Evolutionary conservation across 306 rosid species (phyloP).

Genomic region (Vigna hirtella): DNA sequence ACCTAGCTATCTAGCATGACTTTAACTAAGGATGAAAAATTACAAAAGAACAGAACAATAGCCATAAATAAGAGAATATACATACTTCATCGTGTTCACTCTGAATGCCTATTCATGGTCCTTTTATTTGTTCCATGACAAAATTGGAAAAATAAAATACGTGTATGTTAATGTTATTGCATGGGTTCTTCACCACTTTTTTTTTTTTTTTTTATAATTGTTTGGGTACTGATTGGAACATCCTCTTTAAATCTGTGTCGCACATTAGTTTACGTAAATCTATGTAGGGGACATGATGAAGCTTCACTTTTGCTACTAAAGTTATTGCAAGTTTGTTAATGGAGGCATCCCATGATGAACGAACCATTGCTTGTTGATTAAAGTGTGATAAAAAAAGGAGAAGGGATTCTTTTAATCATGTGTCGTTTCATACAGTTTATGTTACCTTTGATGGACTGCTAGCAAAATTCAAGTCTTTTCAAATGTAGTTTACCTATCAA

Average conservation of each 20-base stretch:
- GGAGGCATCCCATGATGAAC: conserved; percentile 8
- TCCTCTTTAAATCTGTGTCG: conserved; percentile 8
- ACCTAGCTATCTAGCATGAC: not conserved
- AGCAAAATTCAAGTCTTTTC: no score
- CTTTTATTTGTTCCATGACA: not conserved
- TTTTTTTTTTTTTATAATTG: not conserved
- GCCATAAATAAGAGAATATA: conserved; percentile 5
- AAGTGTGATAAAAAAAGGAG: not conserved
- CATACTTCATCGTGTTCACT: not conserved
- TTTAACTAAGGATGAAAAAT: not conserved
- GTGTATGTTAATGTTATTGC: not conserved
- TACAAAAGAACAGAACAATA: not conserved
- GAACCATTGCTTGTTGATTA: not conserved
- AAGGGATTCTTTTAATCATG: no score
- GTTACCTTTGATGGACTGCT: no score
- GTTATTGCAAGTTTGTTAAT: not conserved
- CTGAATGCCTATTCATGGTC: not conserved
- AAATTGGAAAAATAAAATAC: not conserved
- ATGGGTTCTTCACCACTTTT: not conserved
- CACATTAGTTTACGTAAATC: conserved; percentile 21
- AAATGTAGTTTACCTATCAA: no score
- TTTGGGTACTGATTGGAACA: conserved; percentile 8
- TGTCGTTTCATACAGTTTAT: no score
- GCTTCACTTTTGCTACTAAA: conserved; percentile 15
- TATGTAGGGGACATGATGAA: not conserved